Conservation (phyloP, 306 rosid species). For the Pueraria montana region DNA sequence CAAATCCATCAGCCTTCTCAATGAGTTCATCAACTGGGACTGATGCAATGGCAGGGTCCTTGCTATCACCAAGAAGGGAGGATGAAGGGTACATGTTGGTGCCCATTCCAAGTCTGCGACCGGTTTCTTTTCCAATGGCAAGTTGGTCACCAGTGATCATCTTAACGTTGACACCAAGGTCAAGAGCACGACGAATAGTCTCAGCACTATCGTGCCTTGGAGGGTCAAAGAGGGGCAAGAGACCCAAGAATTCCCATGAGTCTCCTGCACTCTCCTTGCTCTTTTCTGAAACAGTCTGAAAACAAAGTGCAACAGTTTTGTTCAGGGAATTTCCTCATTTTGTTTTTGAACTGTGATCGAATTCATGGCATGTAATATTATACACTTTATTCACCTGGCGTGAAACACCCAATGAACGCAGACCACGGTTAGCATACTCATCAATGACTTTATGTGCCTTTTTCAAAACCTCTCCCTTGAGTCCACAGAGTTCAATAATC, state of each 20-base stretch:
- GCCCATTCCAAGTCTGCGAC: constrained; percentile 98
- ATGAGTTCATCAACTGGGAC: constrained; percentile 89
- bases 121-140: constrained; percentile 96
- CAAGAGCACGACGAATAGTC: constrained; percentile 94
- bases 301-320: constrained; percentile 14
- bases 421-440: constrained; percentile 79
- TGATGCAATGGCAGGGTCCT: constrained; percentile 69
- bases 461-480: constrained; percentile 63
- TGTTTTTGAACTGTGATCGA: neutral
- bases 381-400: constrained; percentile 68
- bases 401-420: constrained; percentile 82
- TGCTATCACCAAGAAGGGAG: constrained; percentile 78
- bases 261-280: constrained; percentile 81
- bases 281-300: constrained; percentile 76
- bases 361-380: neutral
- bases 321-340: neutral
- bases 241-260: constrained; percentile 86
- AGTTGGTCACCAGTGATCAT: constrained; percentile 99
- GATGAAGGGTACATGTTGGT: constrained; percentile 98
- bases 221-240: constrained; percentile 94
- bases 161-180: constrained; percentile 92
- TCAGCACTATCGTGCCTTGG: constrained; percentile 98
- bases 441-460: constrained; percentile 75
- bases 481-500: constrained; percentile 85
- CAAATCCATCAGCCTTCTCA: constrained; percentile 97